Conservation (phyloP, 2,329 filamentous ascomycete species). For the Moelleriella libera region DNA sequence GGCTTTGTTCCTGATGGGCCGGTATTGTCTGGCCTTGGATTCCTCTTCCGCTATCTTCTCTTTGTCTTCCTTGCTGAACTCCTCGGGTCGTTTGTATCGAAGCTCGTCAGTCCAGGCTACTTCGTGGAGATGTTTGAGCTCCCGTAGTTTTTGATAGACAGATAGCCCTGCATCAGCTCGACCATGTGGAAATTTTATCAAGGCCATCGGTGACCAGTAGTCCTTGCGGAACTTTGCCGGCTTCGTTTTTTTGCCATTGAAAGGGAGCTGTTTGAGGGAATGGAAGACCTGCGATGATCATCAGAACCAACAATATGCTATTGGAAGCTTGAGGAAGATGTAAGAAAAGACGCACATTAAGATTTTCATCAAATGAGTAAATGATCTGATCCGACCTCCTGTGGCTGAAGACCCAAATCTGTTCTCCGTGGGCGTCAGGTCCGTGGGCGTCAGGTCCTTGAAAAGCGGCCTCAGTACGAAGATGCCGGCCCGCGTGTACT, state of each 20-base stretch:
- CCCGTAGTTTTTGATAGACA: slow-evolving; percentile 49
- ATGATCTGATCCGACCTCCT: slow-evolving; percentile 34
- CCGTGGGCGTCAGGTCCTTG: slow-evolving; percentile 11
- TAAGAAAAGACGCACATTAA: slow-evolving; percentile 25
- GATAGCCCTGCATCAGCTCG: slow-evolving; percentile 39
- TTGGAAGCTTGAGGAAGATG: too few relatives aligned
- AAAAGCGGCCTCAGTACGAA: slow-evolving; percentile 1
- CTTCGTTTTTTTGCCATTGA: slow-evolving; percentile 53
- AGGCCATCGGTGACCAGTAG: slow-evolving; percentile 48
- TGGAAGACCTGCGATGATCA: slow-evolving; percentile 19
- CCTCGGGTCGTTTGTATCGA: slow-evolving; percentile 21
- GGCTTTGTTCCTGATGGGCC: slow-evolving; percentile 18
- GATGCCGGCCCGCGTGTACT: slow-evolving; percentile 12
- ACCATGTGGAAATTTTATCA: slow-evolving; percentile 41
- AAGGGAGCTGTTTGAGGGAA: slow-evolving; percentile 43
- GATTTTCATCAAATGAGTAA: slow-evolving; percentile 31
- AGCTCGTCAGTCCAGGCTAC: slow-evolving; percentile 41
- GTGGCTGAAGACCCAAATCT: slow-evolving; percentile 42
- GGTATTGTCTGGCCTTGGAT: slow-evolving; percentile 16
- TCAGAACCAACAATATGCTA: too few relatives aligned
- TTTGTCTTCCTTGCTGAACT: slow-evolving; percentile 19
- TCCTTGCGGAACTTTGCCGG: slow-evolving; percentile 51
- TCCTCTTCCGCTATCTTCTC: slow-evolving; percentile 16
- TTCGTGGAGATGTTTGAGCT: slow-evolving; percentile 49
- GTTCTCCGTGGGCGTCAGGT: slow-evolving; percentile 35